phyloP scores from a whole-genome alignment of 225 moss, liverwort and hornwort genomes.

The Lunularia cruciata region DNA sequence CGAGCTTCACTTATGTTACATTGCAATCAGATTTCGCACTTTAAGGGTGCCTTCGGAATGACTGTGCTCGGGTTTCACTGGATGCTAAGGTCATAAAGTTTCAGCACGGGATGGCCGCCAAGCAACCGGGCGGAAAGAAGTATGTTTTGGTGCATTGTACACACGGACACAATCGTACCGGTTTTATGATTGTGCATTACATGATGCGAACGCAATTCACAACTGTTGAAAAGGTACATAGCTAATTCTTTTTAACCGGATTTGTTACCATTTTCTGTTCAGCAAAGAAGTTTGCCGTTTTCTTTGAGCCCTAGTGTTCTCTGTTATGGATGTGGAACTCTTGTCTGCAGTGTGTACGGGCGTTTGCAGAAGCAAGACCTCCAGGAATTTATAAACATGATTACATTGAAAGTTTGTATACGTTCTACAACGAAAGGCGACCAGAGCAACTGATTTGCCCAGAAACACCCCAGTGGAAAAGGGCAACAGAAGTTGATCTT shows the following conservation, averaged over 20 bases:
- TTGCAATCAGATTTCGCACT: background rate
- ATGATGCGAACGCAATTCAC: conserved; percentile 72
- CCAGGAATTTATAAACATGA: conserved; percentile 97
- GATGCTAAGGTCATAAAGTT: conserved; percentile 66
- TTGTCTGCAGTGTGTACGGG: conserved; percentile 59
- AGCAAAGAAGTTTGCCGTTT: background rate
- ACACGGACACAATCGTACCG: conserved; percentile 97
- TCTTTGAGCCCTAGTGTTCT: background rate
- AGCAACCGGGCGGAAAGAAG: conserved; percentile 55
- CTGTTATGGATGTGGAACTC: background rate
- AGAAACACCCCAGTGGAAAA: conserved; percentile 94
- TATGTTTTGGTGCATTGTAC: conserved; percentile 91
- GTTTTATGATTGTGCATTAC: conserved; percentile 95
- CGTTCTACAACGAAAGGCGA: conserved; percentile 80
- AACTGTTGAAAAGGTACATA: conserved; percentile 73
- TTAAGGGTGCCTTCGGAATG: background rate
- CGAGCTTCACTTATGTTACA: too few species aligned
- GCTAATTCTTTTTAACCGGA: too few species aligned
- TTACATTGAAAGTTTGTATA: conserved; percentile 88
- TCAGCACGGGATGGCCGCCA: conserved; percentile 50
- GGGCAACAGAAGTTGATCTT: conserved; percentile 77
- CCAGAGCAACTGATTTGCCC: conserved; percentile 75
- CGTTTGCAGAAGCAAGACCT: conserved; percentile 84
- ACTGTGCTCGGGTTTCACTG: background rate
- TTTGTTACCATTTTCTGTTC: background rate